Conservation (phyloP, 1,284 basidiomycete genomes). For the Ceratobasidium sp. region DNA sequence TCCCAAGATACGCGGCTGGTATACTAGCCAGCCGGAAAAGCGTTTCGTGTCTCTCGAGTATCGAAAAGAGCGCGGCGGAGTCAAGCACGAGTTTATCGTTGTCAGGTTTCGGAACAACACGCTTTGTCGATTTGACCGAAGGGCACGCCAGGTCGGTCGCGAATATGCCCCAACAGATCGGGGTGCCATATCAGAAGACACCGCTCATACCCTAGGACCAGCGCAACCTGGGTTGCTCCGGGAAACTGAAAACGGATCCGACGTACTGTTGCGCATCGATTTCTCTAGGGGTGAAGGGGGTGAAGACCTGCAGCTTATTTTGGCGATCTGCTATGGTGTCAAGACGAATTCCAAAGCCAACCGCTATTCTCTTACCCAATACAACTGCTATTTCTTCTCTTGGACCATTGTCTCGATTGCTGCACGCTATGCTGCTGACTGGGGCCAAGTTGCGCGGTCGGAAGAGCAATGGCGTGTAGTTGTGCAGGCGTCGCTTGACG, state of each 20-base stretch:
- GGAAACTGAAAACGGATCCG: background rate
- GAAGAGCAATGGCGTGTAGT: background rate
- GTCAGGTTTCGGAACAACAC: background rate
- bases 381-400: conserved; percentile 41
- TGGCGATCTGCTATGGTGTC: conserved; percentile 21
- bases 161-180: conserved; percentile 6
- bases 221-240: background rate
- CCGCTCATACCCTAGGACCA: background rate
- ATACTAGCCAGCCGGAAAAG: background rate
- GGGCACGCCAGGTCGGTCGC: background rate
- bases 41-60: conserved; percentile 19
- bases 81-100: conserved; percentile 30
- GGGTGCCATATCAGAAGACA: conserved; percentile 15
- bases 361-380: conserved; percentile 5
- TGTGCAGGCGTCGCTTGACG: background rate
- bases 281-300: conserved; percentile 2
- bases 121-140: conserved; percentile 23
- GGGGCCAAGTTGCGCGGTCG: background rate
- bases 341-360: background rate
- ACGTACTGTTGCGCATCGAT: conserved; percentile 1
- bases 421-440: conserved; percentile 5
- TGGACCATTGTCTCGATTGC: conserved; percentile 8
- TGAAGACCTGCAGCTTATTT: conserved; percentile 7
- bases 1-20: background rate
- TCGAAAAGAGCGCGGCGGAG: background rate